Conservation (phyloP, 768 basidiomycete species). For the Kwoniella sp. region DNA sequence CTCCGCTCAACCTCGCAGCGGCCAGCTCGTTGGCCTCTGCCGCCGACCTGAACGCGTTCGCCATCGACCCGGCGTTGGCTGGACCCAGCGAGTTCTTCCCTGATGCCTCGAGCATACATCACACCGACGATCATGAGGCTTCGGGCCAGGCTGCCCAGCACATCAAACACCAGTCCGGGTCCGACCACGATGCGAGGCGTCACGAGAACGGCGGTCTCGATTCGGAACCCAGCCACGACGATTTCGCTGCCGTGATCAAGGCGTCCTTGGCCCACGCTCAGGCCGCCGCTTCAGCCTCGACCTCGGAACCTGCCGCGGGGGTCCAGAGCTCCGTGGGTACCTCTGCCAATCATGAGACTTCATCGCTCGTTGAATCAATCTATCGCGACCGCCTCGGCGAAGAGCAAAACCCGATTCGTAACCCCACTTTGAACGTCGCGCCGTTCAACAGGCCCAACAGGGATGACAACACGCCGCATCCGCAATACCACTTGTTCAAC, state of each 20-base stretch:
- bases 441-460: conserved; percentile 27
- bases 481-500: conserved; percentile 24
- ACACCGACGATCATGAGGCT: background rate
- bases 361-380: too few species aligned
- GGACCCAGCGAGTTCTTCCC: conserved; percentile 11
- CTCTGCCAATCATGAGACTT: too few species aligned
- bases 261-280: conserved; percentile 10
- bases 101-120: background rate
- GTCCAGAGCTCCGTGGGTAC: too few species aligned
- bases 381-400: too few species aligned
- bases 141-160: too few species aligned
- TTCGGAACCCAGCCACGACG: conserved; percentile 10
- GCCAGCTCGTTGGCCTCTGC: background rate
- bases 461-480: conserved; percentile 25
- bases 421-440: conserved; percentile 18
- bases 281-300: too few species aligned
- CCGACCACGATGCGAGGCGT: too few species aligned
- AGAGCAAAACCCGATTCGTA: conserved; percentile 9
- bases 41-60: conserved; percentile 6
- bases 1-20: conserved; percentile 9
- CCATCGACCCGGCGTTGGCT: conserved; percentile 7
- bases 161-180: too few species aligned
- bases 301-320: too few species aligned
- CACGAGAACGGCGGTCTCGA: too few species aligned
- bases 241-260: conserved; percentile 15